Percentiles rank a stretch among this genome's conserved stretches.
These are phyloP conservation scores for Lanmaoa rubissima DNA, from an alignment of 768 basidiomycete genomes.

Conservation along the genomic window DNA sequence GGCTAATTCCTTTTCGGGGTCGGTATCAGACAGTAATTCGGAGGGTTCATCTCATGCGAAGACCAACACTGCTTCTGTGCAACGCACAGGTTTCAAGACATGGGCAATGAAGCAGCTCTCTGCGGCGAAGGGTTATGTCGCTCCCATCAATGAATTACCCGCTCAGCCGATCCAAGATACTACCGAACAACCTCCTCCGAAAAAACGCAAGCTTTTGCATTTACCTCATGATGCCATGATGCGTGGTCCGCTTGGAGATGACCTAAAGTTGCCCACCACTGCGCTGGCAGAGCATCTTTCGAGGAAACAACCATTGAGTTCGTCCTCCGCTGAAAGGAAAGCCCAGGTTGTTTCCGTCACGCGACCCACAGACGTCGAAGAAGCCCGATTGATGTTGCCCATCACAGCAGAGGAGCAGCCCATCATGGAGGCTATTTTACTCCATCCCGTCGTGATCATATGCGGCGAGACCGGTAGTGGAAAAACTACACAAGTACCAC, in stretches of 20 bases:
- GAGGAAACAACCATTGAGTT: constrained; percentile 1
- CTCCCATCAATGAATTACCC: constrained; percentile 11
- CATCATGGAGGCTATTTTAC: constrained; percentile 87
- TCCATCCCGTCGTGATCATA: constrained; percentile 72
- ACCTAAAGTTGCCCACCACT: constrained; percentile 63
- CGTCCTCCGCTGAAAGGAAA: constrained; percentile 21
- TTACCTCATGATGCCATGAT: constrained; percentile 39
- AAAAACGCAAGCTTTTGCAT: constrained; percentile 47
- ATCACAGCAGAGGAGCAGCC: constrained; percentile 92
- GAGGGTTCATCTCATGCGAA: constrained; percentile 19
- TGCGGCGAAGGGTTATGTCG: constrained; percentile 40
- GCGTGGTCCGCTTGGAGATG: constrained; percentile 80
- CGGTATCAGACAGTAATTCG: constrained; percentile 18
- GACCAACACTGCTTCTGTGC: constrained; percentile 25
- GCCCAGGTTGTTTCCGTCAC: constrained; percentile 51
- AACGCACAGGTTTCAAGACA: constrained; percentile 70
- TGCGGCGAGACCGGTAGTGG: constrained; percentile 97
- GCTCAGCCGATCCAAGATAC: constrained; percentile 5
- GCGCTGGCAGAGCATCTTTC: constrained; percentile 52
- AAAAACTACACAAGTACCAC: constrained; percentile 97
- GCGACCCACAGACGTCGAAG: constrained; percentile 70
- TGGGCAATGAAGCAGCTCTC: constrained; percentile 86
- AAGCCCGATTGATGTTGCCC: constrained; percentile 75
- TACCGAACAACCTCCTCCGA: constrained; percentile 26
- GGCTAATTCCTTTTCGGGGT: constrained; percentile 11